Evolutionary conservation across 2,329 filamentous ascomycete species (phyloP).

Genomic region (Verticillium albo-atrum): DNA sequence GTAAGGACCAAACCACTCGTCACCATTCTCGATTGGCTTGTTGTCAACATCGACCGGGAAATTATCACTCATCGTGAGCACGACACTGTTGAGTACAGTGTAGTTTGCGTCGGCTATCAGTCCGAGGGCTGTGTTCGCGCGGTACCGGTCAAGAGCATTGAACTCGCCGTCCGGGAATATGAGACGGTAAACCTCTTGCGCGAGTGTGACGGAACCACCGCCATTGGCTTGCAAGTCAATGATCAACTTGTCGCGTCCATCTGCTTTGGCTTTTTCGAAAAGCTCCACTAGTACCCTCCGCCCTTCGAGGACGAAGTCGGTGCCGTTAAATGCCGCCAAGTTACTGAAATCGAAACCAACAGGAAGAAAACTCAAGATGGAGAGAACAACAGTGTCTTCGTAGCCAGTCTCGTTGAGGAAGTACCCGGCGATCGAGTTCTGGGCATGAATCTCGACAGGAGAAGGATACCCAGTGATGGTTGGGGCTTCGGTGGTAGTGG

Average conservation of each 20-base stretch:
- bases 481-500: neutral
- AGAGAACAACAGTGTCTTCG: constrained; percentile 21
- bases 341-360: neutral
- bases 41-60: constrained; percentile 5
- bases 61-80: neutral
- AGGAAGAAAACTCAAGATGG: constrained; percentile 15
- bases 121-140: neutral
- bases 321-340: neutral
- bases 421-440: constrained; percentile 19
- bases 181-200: constrained; percentile 42
- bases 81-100: constrained; percentile 13
- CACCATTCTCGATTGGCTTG: constrained; percentile 24
- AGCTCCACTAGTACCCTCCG: constrained; percentile 28
- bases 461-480: constrained; percentile 15
- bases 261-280: constrained; percentile 37
- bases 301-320: constrained; percentile 12
- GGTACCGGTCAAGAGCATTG: constrained; percentile 7
- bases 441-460: constrained; percentile 16
- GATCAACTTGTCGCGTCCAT: constrained; percentile 54
- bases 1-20: constrained; percentile 2
- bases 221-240: constrained; percentile 60
- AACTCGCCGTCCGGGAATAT: constrained; percentile 23
- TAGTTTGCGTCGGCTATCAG: constrained; percentile 1
- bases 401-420: constrained; percentile 21
- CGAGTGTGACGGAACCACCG: constrained; percentile 47